A percentile compares a stretch with the other conserved stretches of the same genome.
These are phyloP conservation scores for Acmispon strigosus DNA, from an alignment of 306 rosid genomes.

Conservation along the genomic window DNA sequence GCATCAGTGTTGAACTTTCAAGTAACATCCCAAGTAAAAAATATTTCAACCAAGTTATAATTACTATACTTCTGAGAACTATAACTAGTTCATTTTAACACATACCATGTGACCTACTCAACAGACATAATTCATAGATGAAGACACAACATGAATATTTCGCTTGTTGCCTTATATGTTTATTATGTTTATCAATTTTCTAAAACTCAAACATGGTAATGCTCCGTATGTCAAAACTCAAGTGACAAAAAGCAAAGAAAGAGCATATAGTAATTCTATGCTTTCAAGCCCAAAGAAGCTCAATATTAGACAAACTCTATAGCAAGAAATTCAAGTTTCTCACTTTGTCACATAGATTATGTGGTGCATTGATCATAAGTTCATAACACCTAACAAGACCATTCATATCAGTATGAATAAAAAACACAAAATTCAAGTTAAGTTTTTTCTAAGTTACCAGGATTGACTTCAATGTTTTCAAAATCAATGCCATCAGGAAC, in stretches of 20 bases:
- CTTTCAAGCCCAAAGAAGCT: background rate
- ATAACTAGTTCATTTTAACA: background rate
- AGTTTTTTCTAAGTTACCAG: constrained; percentile 41
- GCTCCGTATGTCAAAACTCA: background rate
- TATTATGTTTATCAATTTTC: background rate
- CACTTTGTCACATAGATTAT: background rate
- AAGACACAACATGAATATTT: background rate
- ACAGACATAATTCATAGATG: background rate
- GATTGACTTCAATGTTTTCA: constrained; percentile 67
- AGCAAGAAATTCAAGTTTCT: background rate
- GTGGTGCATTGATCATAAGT: background rate
- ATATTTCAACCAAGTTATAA: background rate
- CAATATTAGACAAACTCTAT: background rate
- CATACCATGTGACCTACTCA: background rate
- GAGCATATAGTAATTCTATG: background rate
- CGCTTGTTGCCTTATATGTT: background rate
- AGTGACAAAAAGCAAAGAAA: background rate
- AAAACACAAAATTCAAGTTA: background rate
- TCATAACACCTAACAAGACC: background rate
- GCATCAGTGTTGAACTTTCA: no score
- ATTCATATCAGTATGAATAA: background rate
- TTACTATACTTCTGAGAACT: background rate
- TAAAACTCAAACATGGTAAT: background rate
- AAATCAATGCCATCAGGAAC: constrained; percentile 77
- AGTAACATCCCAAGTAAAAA: background rate